phyloP scores from a whole-genome alignment of 2,329 filamentous ascomycete species.

The Pseudogymnoascus sp. region DNA sequence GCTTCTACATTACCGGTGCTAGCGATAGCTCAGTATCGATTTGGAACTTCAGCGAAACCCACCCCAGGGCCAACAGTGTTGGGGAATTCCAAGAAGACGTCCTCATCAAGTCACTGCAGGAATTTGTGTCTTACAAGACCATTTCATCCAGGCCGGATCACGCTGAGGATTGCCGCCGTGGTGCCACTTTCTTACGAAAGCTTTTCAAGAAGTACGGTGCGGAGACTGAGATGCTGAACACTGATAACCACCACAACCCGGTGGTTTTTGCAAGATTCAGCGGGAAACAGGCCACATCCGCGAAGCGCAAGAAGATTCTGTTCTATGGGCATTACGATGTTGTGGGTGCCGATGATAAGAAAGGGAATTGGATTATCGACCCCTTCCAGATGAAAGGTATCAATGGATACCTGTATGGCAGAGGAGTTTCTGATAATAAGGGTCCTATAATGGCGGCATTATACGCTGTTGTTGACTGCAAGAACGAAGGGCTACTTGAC shows the following conservation, averaged over 20 bases:
- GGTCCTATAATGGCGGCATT: conserved; percentile 90
- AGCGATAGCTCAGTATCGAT: conserved; percentile 86
- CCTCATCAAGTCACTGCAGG: conserved; percentile 64
- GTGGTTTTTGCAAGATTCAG: conserved; percentile 88
- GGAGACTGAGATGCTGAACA: conserved; percentile 81
- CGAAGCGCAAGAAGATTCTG: conserved; percentile 72
- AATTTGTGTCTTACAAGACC: conserved; percentile 88
- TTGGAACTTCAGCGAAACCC: conserved; percentile 61
- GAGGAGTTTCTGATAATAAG: conserved; percentile 97
- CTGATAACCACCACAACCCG: conserved; percentile 70
- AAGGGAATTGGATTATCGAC: conserved; percentile 76
- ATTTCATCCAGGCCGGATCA: conserved; percentile 82
- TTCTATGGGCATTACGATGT: conserved; percentile 99
- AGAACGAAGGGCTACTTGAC: conserved; percentile 72
- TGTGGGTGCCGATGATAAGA: conserved; percentile 77
- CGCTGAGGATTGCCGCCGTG: conserved; percentile 84
- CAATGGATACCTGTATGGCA: conserved; percentile 88
- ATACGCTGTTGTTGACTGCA: conserved; percentile 84
- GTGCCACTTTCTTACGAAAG: conserved; percentile 81
- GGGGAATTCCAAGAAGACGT: conserved; percentile 40
- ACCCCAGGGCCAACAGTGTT: conserved; percentile 19
- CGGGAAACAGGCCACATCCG: conserved; percentile 60
- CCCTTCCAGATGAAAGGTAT: conserved; percentile 85
- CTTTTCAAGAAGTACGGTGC: conserved; percentile 91
- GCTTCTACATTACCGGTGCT: conserved; percentile 89